Percentiles rank a stretch among this genome's conserved stretches.
Conservation (phyloP, 805 yeast genomes). For the Tetrapisispora phaffii region DNA sequence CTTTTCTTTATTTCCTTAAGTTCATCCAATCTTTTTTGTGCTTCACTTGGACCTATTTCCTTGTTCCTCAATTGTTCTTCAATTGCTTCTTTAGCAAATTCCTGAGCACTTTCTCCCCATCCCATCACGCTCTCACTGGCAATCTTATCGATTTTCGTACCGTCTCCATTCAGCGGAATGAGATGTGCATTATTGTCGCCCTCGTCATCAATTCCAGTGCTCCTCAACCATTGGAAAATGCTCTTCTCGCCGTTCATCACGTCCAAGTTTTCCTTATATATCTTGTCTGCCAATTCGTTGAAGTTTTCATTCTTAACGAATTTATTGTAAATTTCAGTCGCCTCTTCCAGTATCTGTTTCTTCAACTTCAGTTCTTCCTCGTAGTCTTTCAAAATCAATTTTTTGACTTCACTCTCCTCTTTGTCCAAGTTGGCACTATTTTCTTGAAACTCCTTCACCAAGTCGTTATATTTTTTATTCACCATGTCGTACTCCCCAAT, state of each 20-base stretch:
- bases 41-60: conserved; percentile 22
- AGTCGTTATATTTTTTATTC: conserved; percentile 19
- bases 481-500: conserved; percentile 24
- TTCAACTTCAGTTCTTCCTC: conserved; percentile 3
- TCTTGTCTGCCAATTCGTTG: conserved; percentile 20
- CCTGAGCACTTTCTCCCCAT: conserved; percentile 39
- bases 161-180: too few relatives aligned
- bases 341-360: conserved; percentile 15
- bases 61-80: conserved; percentile 16
- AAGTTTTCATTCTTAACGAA: conserved; percentile 15
- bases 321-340: conserved; percentile 14
- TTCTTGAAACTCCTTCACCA: conserved; percentile 11
- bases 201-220: conserved; percentile 7
- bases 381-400: conserved; percentile 2
- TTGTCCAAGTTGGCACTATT: conserved; percentile 15
- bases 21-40: conserved; percentile 15
- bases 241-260: conserved; percentile 2
- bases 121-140: conserved; percentile 34
- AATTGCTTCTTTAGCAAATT: conserved; percentile 31
- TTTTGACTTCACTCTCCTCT: conserved; percentile 10
- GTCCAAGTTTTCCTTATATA: conserved; percentile 7
- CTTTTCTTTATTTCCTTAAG: conserved; percentile 22
- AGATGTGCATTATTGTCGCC: too few relatives aligned
- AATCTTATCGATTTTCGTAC: conserved; percentile 17
- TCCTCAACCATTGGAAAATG: conserved; percentile 18